Base-by-base conservation (phyloP, 176 grass and related monocot species). In the Musa schizocarpa region DNA sequence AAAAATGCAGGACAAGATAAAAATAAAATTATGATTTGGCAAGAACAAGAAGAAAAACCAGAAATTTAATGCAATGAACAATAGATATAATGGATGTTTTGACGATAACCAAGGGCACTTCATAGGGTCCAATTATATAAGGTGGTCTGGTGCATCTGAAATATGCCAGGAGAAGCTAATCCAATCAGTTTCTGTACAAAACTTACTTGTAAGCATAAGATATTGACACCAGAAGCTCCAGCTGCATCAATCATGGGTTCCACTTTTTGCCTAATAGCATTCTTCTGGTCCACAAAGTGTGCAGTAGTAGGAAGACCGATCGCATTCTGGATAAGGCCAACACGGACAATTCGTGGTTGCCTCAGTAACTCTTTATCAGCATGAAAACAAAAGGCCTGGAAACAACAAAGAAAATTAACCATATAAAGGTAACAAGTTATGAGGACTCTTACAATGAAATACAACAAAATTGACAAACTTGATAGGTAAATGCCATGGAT, bases 241-340 rank as follows among this genome's bases (percentile, higher is more conserved):
- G 95, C 95, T 74, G 90, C 90, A 81, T 94, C 84, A 50, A 99
- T 76, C 58, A 99, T 86, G 76, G 61, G 78, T 82, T 87, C 91
- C 81, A 99, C 73, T 89, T 94, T 93, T 17, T 91, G 86, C 84
- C 91, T 82, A 79, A 99, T 99, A 78, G 84, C 82, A 23, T 85
- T 82, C 74, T 94, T 99, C 80, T 99, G 95, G 54, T 99, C 90
- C 53, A 82, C 62, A 89, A 91, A 91, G 77, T 89, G 88, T 69
- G 54, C 54, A 69, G 90, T 91, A 21, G 90, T 99, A 43, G 95
- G 86, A 82, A 88, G 55, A 54, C 64, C 72, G 80, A 99, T 99
- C 68, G 90, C 87, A 50, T 99, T 99, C 81, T 99, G 95, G 83
- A 94, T 84, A 53, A 99, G 84, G 63, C 95, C 90, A 77, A 99